phyloP scores from a whole-genome alignment of 768 basidiomycete genomes.

The Kwoniella heveanensis region DNA sequence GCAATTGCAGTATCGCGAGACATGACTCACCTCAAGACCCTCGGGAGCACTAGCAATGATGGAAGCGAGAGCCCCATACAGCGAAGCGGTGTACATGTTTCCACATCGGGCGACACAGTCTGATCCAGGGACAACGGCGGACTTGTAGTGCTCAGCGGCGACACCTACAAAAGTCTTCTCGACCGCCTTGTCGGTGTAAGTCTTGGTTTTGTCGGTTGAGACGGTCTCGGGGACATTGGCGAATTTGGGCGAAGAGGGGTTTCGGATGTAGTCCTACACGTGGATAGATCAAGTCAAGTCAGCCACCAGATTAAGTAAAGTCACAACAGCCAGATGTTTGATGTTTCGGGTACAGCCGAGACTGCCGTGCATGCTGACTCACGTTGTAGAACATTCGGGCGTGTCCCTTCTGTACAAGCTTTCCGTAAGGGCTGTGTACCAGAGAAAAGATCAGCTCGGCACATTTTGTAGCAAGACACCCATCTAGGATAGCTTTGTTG shows the following conservation, averaged over 20 bases:
- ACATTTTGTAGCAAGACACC: too few species aligned
- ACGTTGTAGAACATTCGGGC: constrained; percentile 68
- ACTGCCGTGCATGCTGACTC: constrained; percentile 7
- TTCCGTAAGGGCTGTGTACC: constrained; percentile 81
- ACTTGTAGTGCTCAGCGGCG: constrained; percentile 72
- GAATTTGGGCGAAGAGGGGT: constrained; percentile 66
- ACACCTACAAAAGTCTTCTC: constrained; percentile 90
- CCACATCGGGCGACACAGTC: constrained; percentile 86
- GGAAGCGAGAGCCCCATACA: constrained; percentile 91
- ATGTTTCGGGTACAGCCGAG: neutral
- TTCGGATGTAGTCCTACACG: constrained; percentile 89
- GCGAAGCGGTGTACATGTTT: constrained; percentile 97
- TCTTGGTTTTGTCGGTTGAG: constrained; percentile 65
- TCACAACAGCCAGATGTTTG: neutral
- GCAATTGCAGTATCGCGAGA: neutral
- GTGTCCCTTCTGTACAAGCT: constrained; percentile 96
- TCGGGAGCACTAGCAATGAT: constrained; percentile 75
- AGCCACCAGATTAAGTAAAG: neutral
- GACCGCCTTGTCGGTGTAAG: constrained; percentile 88
- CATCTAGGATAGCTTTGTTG: too few species aligned
- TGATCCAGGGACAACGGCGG: constrained; percentile 78
- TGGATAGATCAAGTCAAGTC: too few species aligned
- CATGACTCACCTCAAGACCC: constrained; percentile 58
- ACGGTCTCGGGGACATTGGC: constrained; percentile 72
- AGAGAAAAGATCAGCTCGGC: too few species aligned